Percentiles rank a stretch among this genome's conserved stretches.
Evolutionary conservation across 176 grass and related monocot species (phyloP).

Genomic region (Avena insularis): DNA sequence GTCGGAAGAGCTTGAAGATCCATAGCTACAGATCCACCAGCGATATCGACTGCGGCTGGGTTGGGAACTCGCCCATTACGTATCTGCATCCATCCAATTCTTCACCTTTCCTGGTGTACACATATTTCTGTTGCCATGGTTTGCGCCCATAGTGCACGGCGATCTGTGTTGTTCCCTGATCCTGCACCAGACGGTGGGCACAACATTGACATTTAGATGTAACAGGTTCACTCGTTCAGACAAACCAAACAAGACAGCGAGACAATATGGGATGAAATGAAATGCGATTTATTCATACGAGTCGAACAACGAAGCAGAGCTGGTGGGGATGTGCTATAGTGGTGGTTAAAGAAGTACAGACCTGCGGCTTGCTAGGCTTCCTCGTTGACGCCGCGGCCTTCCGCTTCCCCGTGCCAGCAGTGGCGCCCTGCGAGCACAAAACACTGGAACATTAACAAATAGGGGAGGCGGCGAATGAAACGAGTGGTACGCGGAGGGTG

Average conservation of each 20-base stretch:
- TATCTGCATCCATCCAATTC: not conserved
- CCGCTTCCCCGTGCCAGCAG: no score
- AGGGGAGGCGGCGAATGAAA: not conserved
- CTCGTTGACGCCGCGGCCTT: not conserved
- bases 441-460: not conserved
- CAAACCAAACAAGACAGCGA: not conserved
- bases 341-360: not conserved
- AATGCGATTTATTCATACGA: not conserved
- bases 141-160: not conserved
- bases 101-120: not conserved
- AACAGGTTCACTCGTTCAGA: not conserved
- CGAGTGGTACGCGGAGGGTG: not conserved
- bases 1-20: slow-evolving; percentile 6
- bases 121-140: not conserved
- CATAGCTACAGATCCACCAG: not conserved
- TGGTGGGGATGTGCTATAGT: not conserved
- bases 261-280: not conserved
- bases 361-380: not conserved
- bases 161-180: not conserved
- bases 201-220: not conserved
- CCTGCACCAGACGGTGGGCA: not conserved
- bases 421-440: no score
- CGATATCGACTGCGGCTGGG: not conserved
- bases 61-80: not conserved
- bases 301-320: not conserved